Evolutionary conservation across 768 basidiomycete genomes (phyloP).

Genomic region (Collybiopsis confluens): DNA sequence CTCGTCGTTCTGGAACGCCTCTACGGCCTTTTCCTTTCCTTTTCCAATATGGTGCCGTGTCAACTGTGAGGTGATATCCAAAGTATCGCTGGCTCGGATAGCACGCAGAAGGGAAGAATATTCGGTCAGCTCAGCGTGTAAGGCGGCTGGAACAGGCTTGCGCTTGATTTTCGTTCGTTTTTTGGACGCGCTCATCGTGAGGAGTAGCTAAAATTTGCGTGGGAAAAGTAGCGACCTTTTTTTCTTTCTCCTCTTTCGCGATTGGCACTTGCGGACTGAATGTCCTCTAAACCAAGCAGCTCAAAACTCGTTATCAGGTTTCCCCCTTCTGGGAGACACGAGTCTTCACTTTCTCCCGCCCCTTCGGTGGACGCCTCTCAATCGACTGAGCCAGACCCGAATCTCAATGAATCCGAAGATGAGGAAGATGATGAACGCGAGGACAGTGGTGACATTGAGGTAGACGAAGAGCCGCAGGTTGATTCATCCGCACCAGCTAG

Average conservation of each 20-base stretch:
- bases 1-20: constrained; percentile 20
- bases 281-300: not conserved
- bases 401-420: not conserved
- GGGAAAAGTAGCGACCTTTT: not conserved
- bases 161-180: constrained; percentile 24
- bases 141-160: constrained; percentile 41
- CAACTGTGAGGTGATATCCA: constrained; percentile 57
- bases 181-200: not conserved
- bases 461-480: not conserved
- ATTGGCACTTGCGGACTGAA: too few relatives aligned
- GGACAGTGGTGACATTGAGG: constrained; percentile 16
- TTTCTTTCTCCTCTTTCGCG: not conserved
- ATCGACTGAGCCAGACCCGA: constrained; percentile 29
- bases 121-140: constrained; percentile 65
- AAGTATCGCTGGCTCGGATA: constrained; percentile 50
- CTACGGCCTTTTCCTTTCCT: constrained; percentile 12
- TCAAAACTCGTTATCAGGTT: constrained; percentile 7
- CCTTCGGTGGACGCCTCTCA: constrained; percentile 20
- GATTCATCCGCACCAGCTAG: constrained; percentile 17
- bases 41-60: constrained; percentile 22
- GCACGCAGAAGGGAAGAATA: constrained; percentile 64
- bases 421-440: constrained; percentile 31
- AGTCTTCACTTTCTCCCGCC: constrained; percentile 16
- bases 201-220: not conserved
- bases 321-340: constrained; percentile 19